phyloP scores from a whole-genome alignment of 805 yeast species.

The Lipomyces sp. region DNA sequence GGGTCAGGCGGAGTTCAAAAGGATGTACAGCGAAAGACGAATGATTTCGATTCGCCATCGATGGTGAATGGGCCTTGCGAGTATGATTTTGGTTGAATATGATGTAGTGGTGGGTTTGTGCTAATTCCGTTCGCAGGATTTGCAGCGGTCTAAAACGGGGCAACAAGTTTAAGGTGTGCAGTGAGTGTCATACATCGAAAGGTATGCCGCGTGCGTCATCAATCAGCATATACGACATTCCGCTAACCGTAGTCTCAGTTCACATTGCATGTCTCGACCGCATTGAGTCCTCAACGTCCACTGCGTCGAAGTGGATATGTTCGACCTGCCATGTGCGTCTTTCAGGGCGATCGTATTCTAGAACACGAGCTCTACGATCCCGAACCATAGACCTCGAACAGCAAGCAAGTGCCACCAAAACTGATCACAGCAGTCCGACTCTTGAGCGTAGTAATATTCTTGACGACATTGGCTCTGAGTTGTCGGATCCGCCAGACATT shows the following conservation, averaged over 20 bases:
- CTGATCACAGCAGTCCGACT: background rate
- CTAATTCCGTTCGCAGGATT: slow-evolving; percentile 2
- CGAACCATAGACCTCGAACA: background rate
- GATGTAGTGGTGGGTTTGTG: background rate
- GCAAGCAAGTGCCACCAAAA: background rate
- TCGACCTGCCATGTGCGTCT: slow-evolving; percentile 2
- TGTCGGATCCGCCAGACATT: background rate
- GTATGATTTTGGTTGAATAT: background rate
- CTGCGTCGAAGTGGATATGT: slow-evolving; percentile 13
- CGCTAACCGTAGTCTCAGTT: background rate
- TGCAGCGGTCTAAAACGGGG: slow-evolving; percentile 10
- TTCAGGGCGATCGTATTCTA: slow-evolving; percentile 1
- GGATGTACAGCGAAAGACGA: background rate
- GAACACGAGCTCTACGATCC: background rate
- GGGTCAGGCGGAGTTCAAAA: background rate
- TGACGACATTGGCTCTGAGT: background rate
- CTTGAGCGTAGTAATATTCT: background rate
- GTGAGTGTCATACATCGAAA: slow-evolving; percentile 3
- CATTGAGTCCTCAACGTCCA: slow-evolving; percentile 7
- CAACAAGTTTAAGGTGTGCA: background rate
- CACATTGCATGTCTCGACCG: background rate
- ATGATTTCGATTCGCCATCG: background rate
- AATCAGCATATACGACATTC: background rate
- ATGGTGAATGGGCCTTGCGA: slow-evolving; percentile 7
- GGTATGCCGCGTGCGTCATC: slow-evolving; percentile 1